phyloP scores from a whole-genome alignment of 768 basidiomycete species.

The Amanita molliuscula region DNA sequence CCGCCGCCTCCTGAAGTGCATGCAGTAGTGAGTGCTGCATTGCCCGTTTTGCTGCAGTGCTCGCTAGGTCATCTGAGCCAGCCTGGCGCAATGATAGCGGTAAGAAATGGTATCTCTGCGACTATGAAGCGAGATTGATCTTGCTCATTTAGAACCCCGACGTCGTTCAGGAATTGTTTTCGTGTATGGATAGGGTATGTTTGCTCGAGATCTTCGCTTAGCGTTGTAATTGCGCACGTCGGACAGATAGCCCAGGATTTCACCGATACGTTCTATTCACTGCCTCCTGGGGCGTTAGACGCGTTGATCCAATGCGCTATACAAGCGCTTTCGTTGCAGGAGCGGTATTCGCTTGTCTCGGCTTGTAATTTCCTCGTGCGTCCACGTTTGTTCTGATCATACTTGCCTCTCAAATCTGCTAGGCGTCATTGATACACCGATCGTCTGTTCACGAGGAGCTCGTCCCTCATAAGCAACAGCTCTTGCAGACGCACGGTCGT shows the following conservation, averaged over 20 bases:
- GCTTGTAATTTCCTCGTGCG: constrained; percentile 77
- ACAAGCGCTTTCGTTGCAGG: constrained; percentile 59
- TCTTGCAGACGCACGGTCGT: constrained; percentile 46
- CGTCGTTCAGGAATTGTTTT: constrained; percentile 83
- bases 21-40: constrained; percentile 39
- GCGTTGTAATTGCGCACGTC: constrained; percentile 14
- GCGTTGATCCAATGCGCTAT: constrained; percentile 63
- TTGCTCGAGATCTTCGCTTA: neutral
- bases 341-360: constrained; percentile 76
- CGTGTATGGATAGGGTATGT: constrained; percentile 66
- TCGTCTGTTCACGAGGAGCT: constrained; percentile 57
- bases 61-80: constrained; percentile 42
- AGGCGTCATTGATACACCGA: constrained; percentile 40
- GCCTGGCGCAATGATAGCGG: constrained; percentile 60
- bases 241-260: constrained; percentile 46
- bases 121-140: neutral
- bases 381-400: constrained; percentile 7
- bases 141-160: constrained; percentile 64
- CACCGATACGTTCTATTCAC: constrained; percentile 43
- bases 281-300: constrained; percentile 55
- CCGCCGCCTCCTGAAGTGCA: constrained; percentile 47
- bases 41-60: constrained; percentile 51
- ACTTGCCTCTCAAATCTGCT: neutral
- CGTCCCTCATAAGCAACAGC: constrained; percentile 30
- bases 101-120: constrained; percentile 23